Evolutionary conservation across 129 eudicot species (phyloP), one percentile per base, ranked within the genome.

Genomic region (Pseudognaphalium luteoalbum): DNA sequence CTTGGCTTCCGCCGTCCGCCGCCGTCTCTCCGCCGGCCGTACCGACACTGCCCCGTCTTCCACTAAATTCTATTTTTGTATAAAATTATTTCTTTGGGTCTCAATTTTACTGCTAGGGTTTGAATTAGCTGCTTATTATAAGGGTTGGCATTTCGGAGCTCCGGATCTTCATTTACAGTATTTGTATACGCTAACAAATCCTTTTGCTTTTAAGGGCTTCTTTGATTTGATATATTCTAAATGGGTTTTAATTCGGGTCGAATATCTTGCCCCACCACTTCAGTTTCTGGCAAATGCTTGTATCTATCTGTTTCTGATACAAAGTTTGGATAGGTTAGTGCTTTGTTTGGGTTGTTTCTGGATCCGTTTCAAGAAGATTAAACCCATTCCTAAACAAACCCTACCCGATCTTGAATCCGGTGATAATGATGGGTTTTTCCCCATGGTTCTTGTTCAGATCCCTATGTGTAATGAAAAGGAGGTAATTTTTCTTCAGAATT

Each of bases 381-480:
- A 89, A 75, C 97, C 97, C 3, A 78, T 84, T 28, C 77, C 88
- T 1, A 92, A 86, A 72, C 80, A 83, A 33, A 83, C 76, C 10
- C 47, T 73, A 44, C 75, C 83, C 5, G 98, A 93, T 86, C 88
- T 93, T 39, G 98, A 90, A 85, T 84, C 86, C 64, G 95, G 96
- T 30, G 86, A 82, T 35, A 76, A 63, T 60, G 83, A 74, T 72
- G 97, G 85, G 17, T 93, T 77, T 76, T 93, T 83, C 51, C 98
- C 98, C 7, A 93, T 93, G 98, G 98, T 93, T 73, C 87, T 93
- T 76, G 95, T 93, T 80, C 98, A 93, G 88, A 93, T 93, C 82
- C 98, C 98, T 39, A 93, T 93, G 98, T 93, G 98, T 82, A 93
- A 93, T 56, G 98, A 93, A 76, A 86, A 68, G 78, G 98, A 93